Base-by-base conservation (phyloP, 140 eudicot genomes). In the Erigeron philadelphicus region DNA sequence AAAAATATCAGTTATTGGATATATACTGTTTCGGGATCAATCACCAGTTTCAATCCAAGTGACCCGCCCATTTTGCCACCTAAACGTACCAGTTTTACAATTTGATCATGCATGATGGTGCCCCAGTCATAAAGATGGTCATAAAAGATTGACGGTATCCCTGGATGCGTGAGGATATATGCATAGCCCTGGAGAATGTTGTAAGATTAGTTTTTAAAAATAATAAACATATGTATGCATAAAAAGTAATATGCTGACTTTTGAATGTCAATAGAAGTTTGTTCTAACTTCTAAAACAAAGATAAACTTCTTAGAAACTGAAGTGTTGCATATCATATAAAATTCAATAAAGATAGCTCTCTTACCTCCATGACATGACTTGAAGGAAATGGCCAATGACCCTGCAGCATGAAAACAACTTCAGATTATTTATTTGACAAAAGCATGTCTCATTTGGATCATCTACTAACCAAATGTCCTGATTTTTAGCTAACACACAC, bases 101-200 rank as follows among this genome's bases (percentile, higher is more conserved):
- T 88, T 76, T 91, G 85, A 82, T 86, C 95, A 12, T 84, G 96
- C 42, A 67, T 72, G 62, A 74, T 66, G 48, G 38, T 74, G 4
- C 91, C 97, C 97, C 95, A 82, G 66, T 91, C 95, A 54, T 85
- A 91, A 61, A 91, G 84, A 79, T 91, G 97, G 80, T 88, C 97
- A 55, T 91, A 91, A 62, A 91, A 91, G 50, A 91, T 95, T 47
- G 89, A 66, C 11, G 96, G 97, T 53, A 82, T 76, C 74, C 97
- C 97, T 0, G 97, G 97, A 77, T 91, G 97, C 10, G 96, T 88
- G 62, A 91, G 91, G 47, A 91, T 86, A 68, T 91, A 91, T 23
- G 97, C 91, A 59, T 91, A 91, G 74, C 97, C 97, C 96, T 91
- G 87, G 31, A 55, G 5, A 72, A 42, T 61, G 45, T 40, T 15